These are phyloP conservation scores for Ceratocystis lukuohia DNA, from an alignment of 2,329 filamentous ascomycete genomes.

Conservation along the genomic window DNA sequence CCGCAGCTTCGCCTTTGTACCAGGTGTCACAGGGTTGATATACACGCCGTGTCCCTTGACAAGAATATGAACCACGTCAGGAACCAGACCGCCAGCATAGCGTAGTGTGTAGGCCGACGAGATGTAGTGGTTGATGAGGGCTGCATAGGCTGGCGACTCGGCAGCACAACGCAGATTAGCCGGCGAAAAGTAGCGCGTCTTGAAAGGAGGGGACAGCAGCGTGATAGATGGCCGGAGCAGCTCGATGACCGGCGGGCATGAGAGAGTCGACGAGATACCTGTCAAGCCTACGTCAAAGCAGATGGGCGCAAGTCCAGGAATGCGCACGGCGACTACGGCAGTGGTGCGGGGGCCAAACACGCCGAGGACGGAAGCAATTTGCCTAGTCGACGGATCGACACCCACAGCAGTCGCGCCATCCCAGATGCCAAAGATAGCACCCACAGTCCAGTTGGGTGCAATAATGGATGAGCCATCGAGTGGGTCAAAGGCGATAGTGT, in stretches of 20 bases:
- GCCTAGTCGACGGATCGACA: conserved; percentile 29
- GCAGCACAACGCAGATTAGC: conserved; percentile 47
- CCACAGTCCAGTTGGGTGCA: conserved; percentile 44
- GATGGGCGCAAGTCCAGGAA: conserved; percentile 28
- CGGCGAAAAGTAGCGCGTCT: conserved; percentile 47
- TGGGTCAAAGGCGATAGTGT: conserved; percentile 50
- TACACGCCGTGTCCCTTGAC: conserved; percentile 51
- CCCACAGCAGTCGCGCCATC: conserved; percentile 34
- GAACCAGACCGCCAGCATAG: conserved; percentile 48
- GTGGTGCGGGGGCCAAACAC: conserved; percentile 43
- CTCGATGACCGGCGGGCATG: conserved; percentile 20
- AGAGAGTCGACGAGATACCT: conserved; percentile 20
- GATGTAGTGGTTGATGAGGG: conserved; percentile 38
- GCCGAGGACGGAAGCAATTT: conserved; percentile 39
- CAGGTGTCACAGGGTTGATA: conserved; percentile 40
- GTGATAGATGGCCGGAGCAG: conserved; percentile 32
- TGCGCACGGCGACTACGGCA: conserved; percentile 40
- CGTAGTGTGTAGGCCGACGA: conserved; percentile 43
- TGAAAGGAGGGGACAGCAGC: conserved; percentile 29
- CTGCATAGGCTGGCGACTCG: conserved; percentile 36
- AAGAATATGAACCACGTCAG: conserved; percentile 45
- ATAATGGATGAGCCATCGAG: conserved; percentile 51
- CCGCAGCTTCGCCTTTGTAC: conserved; percentile 43
- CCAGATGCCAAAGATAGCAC: conserved; percentile 49
- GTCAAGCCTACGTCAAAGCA: conserved; percentile 41